Base-by-base conservation (phyloP, 2,329 filamentous ascomycete species). In the Lithohypha guttulata region DNA sequence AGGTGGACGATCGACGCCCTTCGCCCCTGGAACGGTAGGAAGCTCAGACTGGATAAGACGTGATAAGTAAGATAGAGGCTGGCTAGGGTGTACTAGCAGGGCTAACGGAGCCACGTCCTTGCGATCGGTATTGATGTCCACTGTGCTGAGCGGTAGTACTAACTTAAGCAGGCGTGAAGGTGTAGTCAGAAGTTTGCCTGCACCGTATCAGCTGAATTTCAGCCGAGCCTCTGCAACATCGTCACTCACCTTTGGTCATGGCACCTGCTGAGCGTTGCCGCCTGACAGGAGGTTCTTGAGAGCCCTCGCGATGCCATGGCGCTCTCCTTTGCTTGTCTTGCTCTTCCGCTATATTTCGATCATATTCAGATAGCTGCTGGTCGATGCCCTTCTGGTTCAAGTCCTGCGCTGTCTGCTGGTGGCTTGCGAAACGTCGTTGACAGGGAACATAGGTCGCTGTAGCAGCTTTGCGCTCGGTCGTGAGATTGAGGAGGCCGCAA, bases 11-110 rank as follows among this genome's bases (percentile, higher is more conserved):
- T 84, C 76, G 5, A 75, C 73, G 6, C 79, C 74, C 33, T 77
- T 60, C 41, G 73, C 71, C 1, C 64, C 66, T 23, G 71, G 65
- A 10, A 89, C 66, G 0, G 75, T 74, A 0, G 84, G 83, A 0
- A 94, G 68, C 59, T 94, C 87, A 38, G 84, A 81, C 55, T 94
- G 87, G 32, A 95, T 87, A 2, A 95, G 66, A 6, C 84, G 76
- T 58, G 93, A 84, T 28, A 94, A 76, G 57, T 94, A 93, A 6
- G 84, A 93, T 2, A 95, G 70, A 0, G 87, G 87, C 55, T 95
- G 87, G 46, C 93, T 84, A 0, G 87, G 86, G 51, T 94, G 87
- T 0, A 94, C 72, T 2, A 94, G 74, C 0, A 94, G 71, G 1
- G 86, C 86, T 9, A 94, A 68, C 0, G 86, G 85, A 51, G 93